Evolutionary conservation across 176 grass and related monocot species (phyloP).

Genomic region (Oryza longistaminata): DNA sequence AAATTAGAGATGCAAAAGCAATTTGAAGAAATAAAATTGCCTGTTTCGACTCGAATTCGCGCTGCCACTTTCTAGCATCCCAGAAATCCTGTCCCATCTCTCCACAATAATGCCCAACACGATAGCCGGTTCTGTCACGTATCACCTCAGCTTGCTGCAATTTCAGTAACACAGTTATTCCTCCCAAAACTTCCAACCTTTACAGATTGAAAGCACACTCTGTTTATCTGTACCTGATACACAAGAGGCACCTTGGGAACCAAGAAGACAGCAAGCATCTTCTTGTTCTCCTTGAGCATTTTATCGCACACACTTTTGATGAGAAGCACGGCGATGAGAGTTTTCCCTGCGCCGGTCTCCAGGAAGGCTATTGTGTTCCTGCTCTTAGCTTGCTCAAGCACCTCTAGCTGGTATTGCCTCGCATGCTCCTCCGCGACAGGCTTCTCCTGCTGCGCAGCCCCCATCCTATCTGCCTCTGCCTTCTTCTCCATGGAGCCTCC

Average conservation of each 20-base stretch:
- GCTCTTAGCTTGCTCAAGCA: constrained; percentile 92
- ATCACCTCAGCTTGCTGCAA: constrained; percentile 98
- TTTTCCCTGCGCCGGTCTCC: constrained; percentile 88
- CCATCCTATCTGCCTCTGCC: background rate
- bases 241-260: constrained; percentile 99
- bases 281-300: constrained; percentile 81
- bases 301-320: constrained; percentile 69
- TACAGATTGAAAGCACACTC: background rate
- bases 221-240: constrained; percentile 72
- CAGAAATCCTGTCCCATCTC: constrained; percentile 99
- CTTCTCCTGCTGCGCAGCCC: constrained; percentile 47
- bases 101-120: constrained; percentile 93
- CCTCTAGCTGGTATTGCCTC: constrained; percentile 90
- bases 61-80: constrained; percentile 93
- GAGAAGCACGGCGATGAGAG: constrained; percentile 88
- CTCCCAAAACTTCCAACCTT: constrained; percentile 2
- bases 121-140: constrained; percentile 75
- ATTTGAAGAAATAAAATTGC: constrained; percentile 38
- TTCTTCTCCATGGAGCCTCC: constrained; percentile 45
- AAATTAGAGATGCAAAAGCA: background rate
- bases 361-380: constrained; percentile 95
- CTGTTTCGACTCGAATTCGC: constrained; percentile 97
- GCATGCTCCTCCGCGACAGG: constrained; percentile 74
- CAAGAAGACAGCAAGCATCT: constrained; percentile 87
- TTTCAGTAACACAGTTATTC: constrained; percentile 29